A percentile compares a stretch with the other conserved stretches of the same genome.
These are phyloP conservation scores for Pachysolen tannophilus DNA, from an alignment of 805 yeast species.

Conservation along the genomic window DNA sequence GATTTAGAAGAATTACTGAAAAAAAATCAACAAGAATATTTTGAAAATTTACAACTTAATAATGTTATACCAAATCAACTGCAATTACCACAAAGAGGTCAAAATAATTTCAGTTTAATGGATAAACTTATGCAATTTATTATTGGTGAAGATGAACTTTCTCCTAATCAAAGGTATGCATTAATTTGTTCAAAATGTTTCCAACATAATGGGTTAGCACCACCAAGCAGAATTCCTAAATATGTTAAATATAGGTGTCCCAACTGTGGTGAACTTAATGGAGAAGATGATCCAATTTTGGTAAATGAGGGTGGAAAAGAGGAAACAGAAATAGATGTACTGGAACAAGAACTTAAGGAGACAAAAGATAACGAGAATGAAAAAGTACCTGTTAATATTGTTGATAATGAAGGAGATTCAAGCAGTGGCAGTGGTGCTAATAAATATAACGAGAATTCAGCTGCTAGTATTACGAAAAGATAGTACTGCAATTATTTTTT, in stretches of 20 bases:
- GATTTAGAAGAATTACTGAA: constrained; percentile 31
- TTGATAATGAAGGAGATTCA: too few species aligned
- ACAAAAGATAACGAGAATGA: too few species aligned
- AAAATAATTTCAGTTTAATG: constrained; percentile 26
- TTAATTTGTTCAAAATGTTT: constrained; percentile 61
- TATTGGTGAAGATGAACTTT: constrained; percentile 57
- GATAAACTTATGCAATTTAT: constrained; percentile 33
- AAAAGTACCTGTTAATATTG: too few species aligned
- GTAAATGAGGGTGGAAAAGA: too few species aligned
- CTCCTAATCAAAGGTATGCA: constrained; percentile 57
- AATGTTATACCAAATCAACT: constrained; percentile 7
- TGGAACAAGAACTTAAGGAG: too few species aligned
- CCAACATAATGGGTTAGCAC: constrained; percentile 75
- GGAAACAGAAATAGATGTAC: too few species aligned
- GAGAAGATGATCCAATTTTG: constrained; percentile 13
- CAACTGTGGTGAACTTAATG: constrained; percentile 41
- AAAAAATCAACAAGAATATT: constrained; percentile 35
- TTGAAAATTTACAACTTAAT: constrained; percentile 22
- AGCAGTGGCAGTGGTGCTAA: too few species aligned
- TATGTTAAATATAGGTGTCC: constrained; percentile 57
- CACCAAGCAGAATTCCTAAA: constrained; percentile 51
- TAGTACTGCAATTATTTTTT: too few species aligned
- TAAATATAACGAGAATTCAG: too few species aligned
- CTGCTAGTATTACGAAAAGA: too few species aligned
- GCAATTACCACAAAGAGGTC: constrained; percentile 9